Evolutionary conservation across 208 protist genomes (phyloP).

Genomic region (Plasmodiophora brassicae): DNA sequence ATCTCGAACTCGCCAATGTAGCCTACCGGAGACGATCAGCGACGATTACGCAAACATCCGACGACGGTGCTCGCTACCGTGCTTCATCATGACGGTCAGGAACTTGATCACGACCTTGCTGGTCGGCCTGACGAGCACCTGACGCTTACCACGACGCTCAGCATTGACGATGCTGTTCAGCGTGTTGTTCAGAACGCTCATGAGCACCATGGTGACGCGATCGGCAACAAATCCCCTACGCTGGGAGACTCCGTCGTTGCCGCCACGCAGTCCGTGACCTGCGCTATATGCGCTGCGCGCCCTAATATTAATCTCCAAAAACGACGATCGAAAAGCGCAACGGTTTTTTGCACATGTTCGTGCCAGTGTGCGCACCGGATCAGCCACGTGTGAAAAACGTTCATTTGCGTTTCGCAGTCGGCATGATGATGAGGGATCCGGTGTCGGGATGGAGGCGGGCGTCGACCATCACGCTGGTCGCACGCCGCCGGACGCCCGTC

Average conservation of each 20-base stretch:
- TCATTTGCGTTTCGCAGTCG: no score
- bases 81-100: slow-evolving; percentile 99
- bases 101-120: slow-evolving; percentile 99
- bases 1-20: slow-evolving; percentile 99
- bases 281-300: no score
- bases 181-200: slow-evolving; percentile 96
- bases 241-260: not conserved
- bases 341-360: no score
- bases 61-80: slow-evolving; percentile 66
- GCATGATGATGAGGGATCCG: no score
- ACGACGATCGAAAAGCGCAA: no score
- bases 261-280: not conserved
- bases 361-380: no score
- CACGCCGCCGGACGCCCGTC: no score
- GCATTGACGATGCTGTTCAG: slow-evolving; percentile 97
- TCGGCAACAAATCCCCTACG: no score
- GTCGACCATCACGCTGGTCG: no score
- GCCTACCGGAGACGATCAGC: slow-evolving; percentile 50
- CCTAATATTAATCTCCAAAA: no score
- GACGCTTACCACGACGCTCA: slow-evolving; percentile 97
- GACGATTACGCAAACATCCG: not conserved
- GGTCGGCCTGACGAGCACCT: slow-evolving; percentile 96
- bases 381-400: no score
- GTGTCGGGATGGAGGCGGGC: no score
- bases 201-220: slow-evolving; percentile 96